Conservation (phyloP, 371 early-diverging fungal genomes). For the Phascolomyces articulosus region DNA sequence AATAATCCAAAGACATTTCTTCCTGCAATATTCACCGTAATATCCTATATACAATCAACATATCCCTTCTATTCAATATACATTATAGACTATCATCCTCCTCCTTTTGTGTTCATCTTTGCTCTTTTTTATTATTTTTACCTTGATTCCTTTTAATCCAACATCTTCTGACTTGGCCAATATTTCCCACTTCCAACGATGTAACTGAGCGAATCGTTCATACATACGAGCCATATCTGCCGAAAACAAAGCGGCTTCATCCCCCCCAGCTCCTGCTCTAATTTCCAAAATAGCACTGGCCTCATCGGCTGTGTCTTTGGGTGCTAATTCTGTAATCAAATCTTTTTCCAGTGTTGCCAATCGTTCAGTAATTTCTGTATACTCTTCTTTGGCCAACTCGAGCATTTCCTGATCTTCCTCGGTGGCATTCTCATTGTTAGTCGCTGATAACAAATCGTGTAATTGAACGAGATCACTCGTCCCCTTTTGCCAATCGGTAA, state of each 20-base stretch:
- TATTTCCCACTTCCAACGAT: slow-evolving; percentile 74
- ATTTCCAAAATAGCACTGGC: slow-evolving; percentile 82
- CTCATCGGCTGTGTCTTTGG: slow-evolving; percentile 70
- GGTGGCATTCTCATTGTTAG: neutral
- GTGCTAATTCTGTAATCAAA: slow-evolving; percentile 54
- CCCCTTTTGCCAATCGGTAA: slow-evolving; percentile 39
- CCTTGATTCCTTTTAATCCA: slow-evolving; percentile 62
- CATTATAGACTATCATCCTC: too few species aligned
- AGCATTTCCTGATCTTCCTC: slow-evolving; percentile 49
- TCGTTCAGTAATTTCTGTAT: slow-evolving; percentile 31
- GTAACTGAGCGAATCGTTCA: slow-evolving; percentile 64
- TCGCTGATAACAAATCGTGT: slow-evolving; percentile 23
- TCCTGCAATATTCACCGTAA: slow-evolving; percentile 68
- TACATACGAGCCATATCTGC: slow-evolving; percentile 81
- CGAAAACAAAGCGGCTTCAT: slow-evolving; percentile 82
- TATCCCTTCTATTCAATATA: neutral
- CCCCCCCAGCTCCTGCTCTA: slow-evolving; percentile 83
- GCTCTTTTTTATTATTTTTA: slow-evolving; percentile 26
- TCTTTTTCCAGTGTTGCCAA: slow-evolving; percentile 44
- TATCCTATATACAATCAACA: slow-evolving; percentile 39
- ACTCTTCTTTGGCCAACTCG: slow-evolving; percentile 64
- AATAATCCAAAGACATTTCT: slow-evolving; percentile 73
- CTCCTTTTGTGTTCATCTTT: too few species aligned
- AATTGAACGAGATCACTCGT: slow-evolving; percentile 33
- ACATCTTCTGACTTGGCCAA: slow-evolving; percentile 58